phyloP scores from a whole-genome alignment of 192 early-diverging fungal species.

The Lunasporangiospora selenospora region DNA sequence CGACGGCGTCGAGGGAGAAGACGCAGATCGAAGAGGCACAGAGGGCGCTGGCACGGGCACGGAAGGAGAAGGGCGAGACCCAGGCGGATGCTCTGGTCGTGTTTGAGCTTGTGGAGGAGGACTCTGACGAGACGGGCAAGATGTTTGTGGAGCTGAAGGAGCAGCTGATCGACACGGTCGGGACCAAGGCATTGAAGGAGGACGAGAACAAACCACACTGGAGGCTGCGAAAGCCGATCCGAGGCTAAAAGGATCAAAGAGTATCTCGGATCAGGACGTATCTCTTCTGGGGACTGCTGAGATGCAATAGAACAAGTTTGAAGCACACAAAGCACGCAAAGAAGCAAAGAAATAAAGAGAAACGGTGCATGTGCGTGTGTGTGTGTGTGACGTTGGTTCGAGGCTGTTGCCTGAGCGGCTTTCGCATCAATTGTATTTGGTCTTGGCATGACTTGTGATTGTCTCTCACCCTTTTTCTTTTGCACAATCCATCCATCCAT shows the following conservation, averaged over 20 bases:
- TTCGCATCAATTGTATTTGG: too few species aligned
- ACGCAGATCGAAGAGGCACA: conserved; percentile 73
- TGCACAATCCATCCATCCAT: background rate
- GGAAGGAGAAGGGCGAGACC: conserved; percentile 56
- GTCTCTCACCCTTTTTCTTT: too few species aligned
- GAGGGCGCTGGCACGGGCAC: conserved; percentile 65
- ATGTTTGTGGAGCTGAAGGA: conserved; percentile 26
- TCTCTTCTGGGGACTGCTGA: too few species aligned
- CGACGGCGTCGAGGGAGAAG: conserved; percentile 72
- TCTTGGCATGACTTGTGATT: too few species aligned
- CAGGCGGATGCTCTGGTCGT: conserved; percentile 37
- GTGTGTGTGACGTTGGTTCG: too few species aligned
- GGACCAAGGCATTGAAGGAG: conserved; percentile 35
- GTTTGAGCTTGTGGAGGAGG: conserved; percentile 38
- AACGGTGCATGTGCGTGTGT: too few species aligned
- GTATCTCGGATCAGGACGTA: too few species aligned
- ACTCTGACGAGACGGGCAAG: conserved; percentile 40
- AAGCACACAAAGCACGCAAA: too few species aligned
- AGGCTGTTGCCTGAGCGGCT: too few species aligned
- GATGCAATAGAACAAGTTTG: too few species aligned
- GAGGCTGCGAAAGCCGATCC: conserved; percentile 27
- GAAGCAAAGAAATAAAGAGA: too few species aligned
- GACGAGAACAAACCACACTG: conserved; percentile 47
- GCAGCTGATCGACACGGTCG: conserved; percentile 24
- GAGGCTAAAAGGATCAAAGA: too few species aligned